These are phyloP conservation scores for Trichosphaerium sp. DNA, from an alignment of 78 protist species.

Conservation along the genomic window DNA sequence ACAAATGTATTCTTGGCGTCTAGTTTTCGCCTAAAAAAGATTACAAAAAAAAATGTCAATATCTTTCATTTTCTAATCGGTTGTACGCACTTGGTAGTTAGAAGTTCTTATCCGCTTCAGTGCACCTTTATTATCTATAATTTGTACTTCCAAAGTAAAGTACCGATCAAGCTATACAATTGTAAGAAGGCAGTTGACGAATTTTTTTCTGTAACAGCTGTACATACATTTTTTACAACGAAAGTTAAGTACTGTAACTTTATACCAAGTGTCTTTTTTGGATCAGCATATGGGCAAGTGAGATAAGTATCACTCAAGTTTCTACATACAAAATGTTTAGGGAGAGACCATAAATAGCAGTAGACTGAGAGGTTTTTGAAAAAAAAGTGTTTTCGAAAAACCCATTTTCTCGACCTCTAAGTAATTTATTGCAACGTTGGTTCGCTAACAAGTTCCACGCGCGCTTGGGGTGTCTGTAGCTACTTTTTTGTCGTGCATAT, in stretches of 20 bases:
- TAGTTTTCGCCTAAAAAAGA: constrained; percentile 65
- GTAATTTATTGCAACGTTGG: too few species aligned
- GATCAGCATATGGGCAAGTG: constrained; percentile 78
- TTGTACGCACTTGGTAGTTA: constrained; percentile 64
- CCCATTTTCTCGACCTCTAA: too few species aligned
- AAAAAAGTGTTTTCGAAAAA: too few species aligned
- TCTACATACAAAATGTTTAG: constrained; percentile 74
- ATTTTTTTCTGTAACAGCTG: not conserved
- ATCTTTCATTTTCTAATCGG: too few species aligned
- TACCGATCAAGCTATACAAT: constrained; percentile 58
- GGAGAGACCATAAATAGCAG: too few species aligned
- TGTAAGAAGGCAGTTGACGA: not conserved
- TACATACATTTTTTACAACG: constrained; percentile 81
- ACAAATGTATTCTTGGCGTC: constrained; percentile 89
- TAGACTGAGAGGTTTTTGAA: too few species aligned
- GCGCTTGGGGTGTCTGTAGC: too few species aligned
- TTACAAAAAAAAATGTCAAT: not conserved
- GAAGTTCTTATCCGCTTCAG: constrained; percentile 88
- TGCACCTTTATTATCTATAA: constrained; percentile 87
- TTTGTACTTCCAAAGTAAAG: constrained; percentile 91
- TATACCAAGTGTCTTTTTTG: constrained; percentile 81
- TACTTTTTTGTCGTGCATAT: too few species aligned
- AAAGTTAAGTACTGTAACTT: constrained; percentile 89
- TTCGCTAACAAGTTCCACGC: too few species aligned
- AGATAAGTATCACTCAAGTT: constrained; percentile 79